Conservation (phyloP, 257 asterid species). For the Nyctanthes arbortristis region DNA sequence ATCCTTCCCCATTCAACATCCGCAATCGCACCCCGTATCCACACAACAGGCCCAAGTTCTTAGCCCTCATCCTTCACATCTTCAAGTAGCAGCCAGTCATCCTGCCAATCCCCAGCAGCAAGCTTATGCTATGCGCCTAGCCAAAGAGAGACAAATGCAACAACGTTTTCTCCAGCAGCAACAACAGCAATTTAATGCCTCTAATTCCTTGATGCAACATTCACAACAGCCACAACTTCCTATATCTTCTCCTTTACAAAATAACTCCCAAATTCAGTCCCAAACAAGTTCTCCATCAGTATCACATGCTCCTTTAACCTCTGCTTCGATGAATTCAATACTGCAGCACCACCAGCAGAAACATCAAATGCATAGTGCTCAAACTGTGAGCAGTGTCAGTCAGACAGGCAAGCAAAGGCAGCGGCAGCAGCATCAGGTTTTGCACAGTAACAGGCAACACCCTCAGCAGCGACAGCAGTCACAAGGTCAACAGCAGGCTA, state of each 20-base stretch:
- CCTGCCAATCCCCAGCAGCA: slow-evolving; percentile 1
- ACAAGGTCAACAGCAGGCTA: slow-evolving; percentile 66
- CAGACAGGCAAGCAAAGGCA: slow-evolving; percentile 2
- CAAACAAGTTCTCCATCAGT: background rate
- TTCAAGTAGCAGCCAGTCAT: background rate
- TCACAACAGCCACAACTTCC: background rate
- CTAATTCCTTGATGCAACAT: slow-evolving; percentile 11
- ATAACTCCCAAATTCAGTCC: background rate
- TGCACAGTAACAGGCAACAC: slow-evolving; percentile 50
- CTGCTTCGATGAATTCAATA: slow-evolving; percentile 1
- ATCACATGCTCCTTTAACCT: background rate
- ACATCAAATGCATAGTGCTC: background rate
- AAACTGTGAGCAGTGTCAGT: slow-evolving; percentile 4
- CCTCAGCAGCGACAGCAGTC: slow-evolving; percentile 64
- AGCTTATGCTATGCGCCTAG: background rate
- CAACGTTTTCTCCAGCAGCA: background rate
- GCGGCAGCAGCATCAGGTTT: slow-evolving; percentile 32
- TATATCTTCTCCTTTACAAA: background rate
- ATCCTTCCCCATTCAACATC: slow-evolving; percentile 42
- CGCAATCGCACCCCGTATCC: slow-evolving; percentile 39
- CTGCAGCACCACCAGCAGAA: slow-evolving; percentile 5
- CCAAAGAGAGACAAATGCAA: background rate
- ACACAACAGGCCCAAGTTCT: slow-evolving; percentile 42
- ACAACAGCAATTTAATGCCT: background rate
- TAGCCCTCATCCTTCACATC: slow-evolving; percentile 40